Base-by-base conservation (phyloP, 139 green algal species). In the Picochlorum sp. region DNA sequence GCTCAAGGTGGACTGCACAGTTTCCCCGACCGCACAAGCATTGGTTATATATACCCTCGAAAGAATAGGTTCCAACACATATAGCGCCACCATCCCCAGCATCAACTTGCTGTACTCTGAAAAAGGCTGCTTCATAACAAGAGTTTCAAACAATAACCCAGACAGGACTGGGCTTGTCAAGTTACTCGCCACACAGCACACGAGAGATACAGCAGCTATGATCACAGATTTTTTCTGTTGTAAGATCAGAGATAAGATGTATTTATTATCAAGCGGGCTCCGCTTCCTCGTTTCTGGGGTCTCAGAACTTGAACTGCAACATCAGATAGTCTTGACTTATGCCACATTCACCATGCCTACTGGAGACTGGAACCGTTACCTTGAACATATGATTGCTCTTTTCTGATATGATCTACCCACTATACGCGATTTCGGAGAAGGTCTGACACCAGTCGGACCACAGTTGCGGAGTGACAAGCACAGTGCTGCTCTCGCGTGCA, bases 11-110 rank as follows among this genome's bases (percentile, higher is more conserved):
- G 77, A 72, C 61, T 78, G 63, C 26, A 80, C 60, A 71, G 84
- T 90, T 75, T 96, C 88, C 4, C 81, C 89, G 6, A 75, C 78
- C 6, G 62, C 58, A 21, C 88, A 83, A 4, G 84, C 56, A 54
- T 85, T 88, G 8, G 66, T 60, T 80, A 96, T 91, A 76, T 95
- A 96, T 3, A 96, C 71, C 28, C 76, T 79, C 10, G 80, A 87
- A 30, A 94, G 66, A 54, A 95, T 64, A 14, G 89, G 89, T 79
- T 96, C 89, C 13, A 88, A 32, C 28, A 85, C 73, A 75, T 96
- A 96, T 59, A 86, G 73, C 0, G 71, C 30, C 4, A 74, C 71
- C 49, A 96, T 65, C 1, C 83, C 26, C 2, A 54, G 64, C 32
- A 95, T 69, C n/a, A 90, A 74, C 64, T 79, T 71, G 4, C 50